A percentile compares a stretch with the other conserved stretches of the same genome.
Evolutionary conservation across 129 eudicot genomes (phyloP).

Genomic region (Sambucus nigra): DNA sequence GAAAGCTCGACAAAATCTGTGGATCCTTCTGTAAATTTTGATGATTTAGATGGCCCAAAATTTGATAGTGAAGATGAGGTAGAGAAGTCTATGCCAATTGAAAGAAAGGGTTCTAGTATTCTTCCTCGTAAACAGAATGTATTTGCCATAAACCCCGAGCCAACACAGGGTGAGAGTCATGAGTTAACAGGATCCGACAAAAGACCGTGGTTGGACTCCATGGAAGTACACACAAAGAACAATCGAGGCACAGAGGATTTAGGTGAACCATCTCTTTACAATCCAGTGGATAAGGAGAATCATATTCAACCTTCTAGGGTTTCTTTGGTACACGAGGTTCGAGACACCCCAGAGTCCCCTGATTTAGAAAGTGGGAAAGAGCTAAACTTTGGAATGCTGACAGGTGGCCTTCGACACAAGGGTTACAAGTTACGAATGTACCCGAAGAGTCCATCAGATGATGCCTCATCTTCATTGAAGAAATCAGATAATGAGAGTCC

Average conservation of each 20-base stretch:
- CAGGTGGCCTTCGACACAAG: constrained; percentile 67
- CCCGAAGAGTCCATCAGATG: constrained; percentile 19
- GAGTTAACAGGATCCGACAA: constrained; percentile 12
- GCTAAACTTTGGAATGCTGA: constrained; percentile 49
- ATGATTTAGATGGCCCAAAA: constrained; percentile 37
- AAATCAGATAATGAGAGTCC: constrained; percentile 17
- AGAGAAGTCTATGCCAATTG: constrained; percentile 7
- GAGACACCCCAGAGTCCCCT: constrained; percentile 7
- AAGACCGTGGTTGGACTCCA: neutral
- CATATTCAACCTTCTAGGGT: constrained; percentile 9
- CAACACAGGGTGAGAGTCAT: too few species aligned
- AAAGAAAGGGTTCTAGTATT: constrained; percentile 11
- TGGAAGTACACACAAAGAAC: constrained; percentile 4
- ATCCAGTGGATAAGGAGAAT: constrained; percentile 12
- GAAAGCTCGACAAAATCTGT: too few species aligned
- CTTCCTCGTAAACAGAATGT: neutral
- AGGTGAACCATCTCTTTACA: neutral
- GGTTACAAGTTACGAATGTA: constrained; percentile 32
- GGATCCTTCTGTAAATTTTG: constrained; percentile 25
- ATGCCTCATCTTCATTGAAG: constrained; percentile 18
- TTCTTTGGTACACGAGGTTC: constrained; percentile 3
- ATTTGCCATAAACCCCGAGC: too few species aligned
- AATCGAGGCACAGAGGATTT: neutral
- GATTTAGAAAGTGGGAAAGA: constrained; percentile 26
- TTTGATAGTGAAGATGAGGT: constrained; percentile 46